Conservation (phyloP, 1,139 yeast genomes). For the Pneumocystis canis region DNA sequence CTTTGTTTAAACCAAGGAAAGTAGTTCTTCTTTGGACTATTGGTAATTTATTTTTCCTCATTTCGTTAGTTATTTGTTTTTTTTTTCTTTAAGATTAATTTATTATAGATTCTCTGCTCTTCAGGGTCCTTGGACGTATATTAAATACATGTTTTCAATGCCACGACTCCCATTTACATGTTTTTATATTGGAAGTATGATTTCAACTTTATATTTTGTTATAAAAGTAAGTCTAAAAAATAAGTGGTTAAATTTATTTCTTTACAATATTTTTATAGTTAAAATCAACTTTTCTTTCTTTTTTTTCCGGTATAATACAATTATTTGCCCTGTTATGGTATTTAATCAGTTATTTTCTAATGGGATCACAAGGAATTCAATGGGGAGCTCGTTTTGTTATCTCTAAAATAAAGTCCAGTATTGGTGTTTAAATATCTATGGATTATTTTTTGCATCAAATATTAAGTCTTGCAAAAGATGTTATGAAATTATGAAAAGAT, state of each 20-base stretch:
- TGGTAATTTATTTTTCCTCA: background rate
- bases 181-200: background rate
- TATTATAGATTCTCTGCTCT: background rate
- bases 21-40: background rate
- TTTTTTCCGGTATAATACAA: conserved; percentile 62
- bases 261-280: background rate
- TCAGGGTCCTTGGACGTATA: background rate
- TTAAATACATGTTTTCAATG: background rate
- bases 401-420: background rate
- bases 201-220: background rate
- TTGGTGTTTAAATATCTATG: background rate
- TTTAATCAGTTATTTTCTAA: conserved; percentile 79
- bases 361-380: background rate
- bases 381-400: background rate
- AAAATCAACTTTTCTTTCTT: conserved; percentile 45
- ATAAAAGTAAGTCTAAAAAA: background rate
- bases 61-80: background rate
- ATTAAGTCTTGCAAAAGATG: too few species aligned
- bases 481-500: too few species aligned
- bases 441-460: too few species aligned
- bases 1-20: background rate
- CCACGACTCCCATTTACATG: background rate
- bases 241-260: background rate
- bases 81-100: background rate
- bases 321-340: conserved; percentile 77